phyloP scores from a whole-genome alignment of 805 yeast species.

The Metschnikowia koreensis region DNA sequence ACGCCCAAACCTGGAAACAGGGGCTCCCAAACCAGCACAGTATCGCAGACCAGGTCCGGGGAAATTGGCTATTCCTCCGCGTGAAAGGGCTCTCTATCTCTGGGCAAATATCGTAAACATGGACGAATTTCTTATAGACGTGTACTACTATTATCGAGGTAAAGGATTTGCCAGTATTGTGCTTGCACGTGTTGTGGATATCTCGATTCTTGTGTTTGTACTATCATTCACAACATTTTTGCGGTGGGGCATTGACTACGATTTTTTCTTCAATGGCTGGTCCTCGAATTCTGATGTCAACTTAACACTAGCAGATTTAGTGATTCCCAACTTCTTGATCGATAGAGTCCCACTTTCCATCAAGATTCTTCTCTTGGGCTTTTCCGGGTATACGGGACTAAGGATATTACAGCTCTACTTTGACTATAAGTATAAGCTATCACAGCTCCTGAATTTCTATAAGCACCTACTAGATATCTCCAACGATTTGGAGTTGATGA shows the following conservation, averaged over 20 bases:
- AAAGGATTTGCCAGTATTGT: constrained; percentile 83
- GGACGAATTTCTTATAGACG: constrained; percentile 80
- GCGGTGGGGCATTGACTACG: constrained; percentile 75
- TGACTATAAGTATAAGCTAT: constrained; percentile 59
- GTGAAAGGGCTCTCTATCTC: constrained; percentile 83
- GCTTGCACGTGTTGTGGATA: constrained; percentile 60
- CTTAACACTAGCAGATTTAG: constrained; percentile 33
- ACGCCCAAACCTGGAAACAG: not conserved
- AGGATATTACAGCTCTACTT: constrained; percentile 54
- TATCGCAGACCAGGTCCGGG: constrained; percentile 6
- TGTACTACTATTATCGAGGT: constrained; percentile 80
- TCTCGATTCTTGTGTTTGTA: constrained; percentile 75
- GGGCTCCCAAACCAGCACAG: not conserved
- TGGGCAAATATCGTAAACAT: constrained; percentile 96
- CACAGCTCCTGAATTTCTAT: constrained; percentile 77
- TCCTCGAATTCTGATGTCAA: constrained; percentile 19
- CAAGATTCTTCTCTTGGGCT: constrained; percentile 62
- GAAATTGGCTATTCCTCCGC: constrained; percentile 36
- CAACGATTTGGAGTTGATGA: constrained; percentile 77
- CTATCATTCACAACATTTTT: constrained; percentile 76
- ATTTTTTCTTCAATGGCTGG: constrained; percentile 28
- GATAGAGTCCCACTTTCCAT: constrained; percentile 42
- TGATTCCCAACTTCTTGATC: constrained; percentile 45
- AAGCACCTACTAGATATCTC: constrained; percentile 64
- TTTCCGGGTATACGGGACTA: constrained; percentile 51